Conservation (phyloP, 1,139 yeast genomes). For the Candida tropicalis region DNA sequence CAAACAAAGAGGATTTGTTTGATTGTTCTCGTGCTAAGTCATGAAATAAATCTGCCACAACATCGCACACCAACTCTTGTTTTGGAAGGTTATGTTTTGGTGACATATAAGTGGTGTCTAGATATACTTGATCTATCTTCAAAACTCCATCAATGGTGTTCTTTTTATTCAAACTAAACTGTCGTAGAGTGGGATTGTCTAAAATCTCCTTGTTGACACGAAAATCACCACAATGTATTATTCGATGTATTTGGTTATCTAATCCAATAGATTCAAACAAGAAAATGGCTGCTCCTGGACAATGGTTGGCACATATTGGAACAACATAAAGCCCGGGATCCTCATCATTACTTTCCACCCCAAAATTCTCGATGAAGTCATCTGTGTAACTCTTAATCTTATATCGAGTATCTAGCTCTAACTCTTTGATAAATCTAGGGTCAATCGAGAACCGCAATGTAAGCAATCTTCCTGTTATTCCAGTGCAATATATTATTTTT, state of each 20-base stretch:
- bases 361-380: conserved; percentile 17
- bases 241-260: conserved; percentile 29
- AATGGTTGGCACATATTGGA: conserved; percentile 84
- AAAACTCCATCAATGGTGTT: conserved; percentile 5
- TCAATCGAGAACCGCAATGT: conserved; percentile 56
- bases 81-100: conserved; percentile 77
- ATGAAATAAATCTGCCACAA: conserved; percentile 58
- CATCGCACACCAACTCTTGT: conserved; percentile 66
- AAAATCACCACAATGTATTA: conserved; percentile 92
- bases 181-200: conserved; percentile 30
- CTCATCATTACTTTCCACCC: conserved; percentile 14
- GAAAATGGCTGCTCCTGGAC: conserved; percentile 91
- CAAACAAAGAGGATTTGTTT: conserved; percentile 27
- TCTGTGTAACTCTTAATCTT: conserved; percentile 23
- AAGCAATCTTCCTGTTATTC: conserved; percentile 63
- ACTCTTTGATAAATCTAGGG: conserved; percentile 48
- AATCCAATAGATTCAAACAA: conserved; percentile 58
- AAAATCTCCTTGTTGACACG: conserved; percentile 61
- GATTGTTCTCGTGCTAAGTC: conserved; percentile 32
- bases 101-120: conserved; percentile 87
- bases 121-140: conserved; percentile 56
- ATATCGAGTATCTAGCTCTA: conserved; percentile 48
- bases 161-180: conserved; percentile 30
- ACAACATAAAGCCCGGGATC: conserved; percentile 59
- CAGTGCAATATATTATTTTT: conserved; percentile 65